Base-by-base conservation (phyloP, 2,329 filamentous ascomycete genomes). In the Trichoderma koningii region DNA sequence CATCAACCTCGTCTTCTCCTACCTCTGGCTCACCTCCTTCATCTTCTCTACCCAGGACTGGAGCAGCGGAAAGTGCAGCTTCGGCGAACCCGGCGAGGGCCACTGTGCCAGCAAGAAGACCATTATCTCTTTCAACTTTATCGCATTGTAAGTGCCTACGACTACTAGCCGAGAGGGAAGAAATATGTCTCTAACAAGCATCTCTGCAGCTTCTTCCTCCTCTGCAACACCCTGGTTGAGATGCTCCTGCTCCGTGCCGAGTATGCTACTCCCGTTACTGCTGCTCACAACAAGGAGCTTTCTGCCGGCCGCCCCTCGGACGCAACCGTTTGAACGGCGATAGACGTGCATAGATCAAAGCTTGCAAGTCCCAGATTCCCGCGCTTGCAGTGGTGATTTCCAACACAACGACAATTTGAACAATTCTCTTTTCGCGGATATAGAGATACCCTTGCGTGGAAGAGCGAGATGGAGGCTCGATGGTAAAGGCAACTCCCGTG, bases 11-110 rank as follows among this genome's bases (percentile, higher is more conserved):
- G 57, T 68, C 56, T 69, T 72, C 48, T 72, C 70, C 21, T 73
- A 71, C 56, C 68, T 73, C 1, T 73, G 71, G 71, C 67, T 73
- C 51, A 71, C 71, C 7, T 66, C 70, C 19, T 71, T 73, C 56
- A 70, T 71, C 66, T 72, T 73, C 59, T 64, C 70, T 7, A 65
- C 69, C 1, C 63, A 70, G 17, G 69, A 71, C 50, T 73, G 71
- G 69, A 66, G 65, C 19, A 66, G 67, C 7, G 53, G 42, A 10
- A 65, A 66, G 12, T 71, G 70, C 19, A 30, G 21, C 15, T 19
- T 41, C 2, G 50, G 15, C 23, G 34, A 44, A 26, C 68, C 66
- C 5, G 62, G 60, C 14, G 15, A 41, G 2, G 63, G 50, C 17
- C 47, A 66, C 14, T 73, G 71, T 44, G 41, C 53, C 10, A 51